Evolutionary conservation across 306 rosid species (phyloP), one percentile per base, ranked within the genome.

Genomic region (Ochetophila trinervis): DNA sequence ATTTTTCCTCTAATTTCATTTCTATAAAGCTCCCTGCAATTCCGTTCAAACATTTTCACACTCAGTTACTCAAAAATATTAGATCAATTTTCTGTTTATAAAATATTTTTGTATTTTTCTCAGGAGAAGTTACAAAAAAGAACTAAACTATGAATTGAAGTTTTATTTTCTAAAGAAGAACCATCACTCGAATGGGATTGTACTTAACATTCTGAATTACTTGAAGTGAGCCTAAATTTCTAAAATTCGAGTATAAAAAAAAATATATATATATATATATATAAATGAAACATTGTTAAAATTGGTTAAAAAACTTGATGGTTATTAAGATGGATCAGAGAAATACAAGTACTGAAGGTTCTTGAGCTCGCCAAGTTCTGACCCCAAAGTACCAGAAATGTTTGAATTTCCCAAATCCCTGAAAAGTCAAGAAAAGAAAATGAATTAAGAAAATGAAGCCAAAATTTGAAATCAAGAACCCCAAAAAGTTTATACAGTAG

Each of bases 371-470:
- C 91, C 91, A 73, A 90, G 81, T 67, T 94, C 99, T 47, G 97
- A 71, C 77, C 97, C 97, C 72, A 94, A 66, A 71, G 80, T 80
- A 63, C 99, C 99, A 69, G 99, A 86, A 79, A 94, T 52, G 63
- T 84, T 88, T 57, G 95, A 73, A 77, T 88, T 90, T 8, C 99
- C 99, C 86, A 93, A 81, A 78, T 93, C 99, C 78, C 97, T 93
- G 88, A 84, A 84, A 40, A 81, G 59, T 60, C 42, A 82, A 79
- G 14, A 61, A 42, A 61, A 57, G 13, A 67, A 52, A 66, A 55
- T 13, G n/a, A 32, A 60, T 69, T 61, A 63, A 24, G 60, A 76
- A 53, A 36, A 64, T 6, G 55, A 51, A 62, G 51, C 56, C 52
- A 36, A 58, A 22, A 19, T 23, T 48, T 44, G 35, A n/a, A 45